phyloP scores from a whole-genome alignment of 371 early-diverging fungal species.

The Caulochytrium protostelioides region DNA sequence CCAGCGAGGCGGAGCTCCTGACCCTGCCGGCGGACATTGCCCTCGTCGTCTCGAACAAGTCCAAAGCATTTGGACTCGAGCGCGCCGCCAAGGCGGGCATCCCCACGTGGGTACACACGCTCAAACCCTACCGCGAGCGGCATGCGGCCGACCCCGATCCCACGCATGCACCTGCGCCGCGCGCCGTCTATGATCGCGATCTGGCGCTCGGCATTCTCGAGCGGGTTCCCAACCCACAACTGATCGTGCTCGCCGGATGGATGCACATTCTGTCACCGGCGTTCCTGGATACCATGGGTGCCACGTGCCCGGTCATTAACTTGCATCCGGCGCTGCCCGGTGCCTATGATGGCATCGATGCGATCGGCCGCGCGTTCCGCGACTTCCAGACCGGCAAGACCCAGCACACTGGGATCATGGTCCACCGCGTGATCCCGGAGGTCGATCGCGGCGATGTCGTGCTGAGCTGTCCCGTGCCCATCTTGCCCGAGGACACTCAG shows the following conservation, averaged over 20 bases:
- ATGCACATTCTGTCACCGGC: slow-evolving; percentile 84
- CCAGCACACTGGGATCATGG: slow-evolving; percentile 78
- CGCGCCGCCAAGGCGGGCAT: slow-evolving; percentile 59
- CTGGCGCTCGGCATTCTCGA: no score
- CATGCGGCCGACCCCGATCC: neutral
- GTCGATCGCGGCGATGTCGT: slow-evolving; percentile 84
- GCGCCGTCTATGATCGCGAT: slow-evolving; percentile 4
- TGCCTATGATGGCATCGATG: slow-evolving; percentile 80
- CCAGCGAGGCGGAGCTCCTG: slow-evolving; percentile 24
- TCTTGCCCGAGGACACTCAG: slow-evolving; percentile 48
- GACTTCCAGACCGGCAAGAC: slow-evolving; percentile 57
- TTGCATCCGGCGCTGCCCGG: slow-evolving; percentile 91
- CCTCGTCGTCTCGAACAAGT: slow-evolving; percentile 60
- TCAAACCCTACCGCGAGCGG: slow-evolving; percentile 38
- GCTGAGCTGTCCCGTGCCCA: slow-evolving; percentile 49
- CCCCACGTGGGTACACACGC: slow-evolving; percentile 50
- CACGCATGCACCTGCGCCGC: neutral
- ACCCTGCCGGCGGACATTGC: slow-evolving; percentile 17
- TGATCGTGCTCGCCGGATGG: slow-evolving; percentile 85
- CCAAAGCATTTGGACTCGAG: slow-evolving; percentile 55
- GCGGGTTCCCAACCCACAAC: slow-evolving; percentile 31
- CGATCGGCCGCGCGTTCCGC: slow-evolving; percentile 76
- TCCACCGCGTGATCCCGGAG: slow-evolving; percentile 81
- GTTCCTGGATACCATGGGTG: slow-evolving; percentile 58
- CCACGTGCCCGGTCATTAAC: slow-evolving; percentile 56